phyloP scores from a whole-genome alignment of 2,329 filamentous ascomycete genomes.

The Ramularia collo-cygni region DNA sequence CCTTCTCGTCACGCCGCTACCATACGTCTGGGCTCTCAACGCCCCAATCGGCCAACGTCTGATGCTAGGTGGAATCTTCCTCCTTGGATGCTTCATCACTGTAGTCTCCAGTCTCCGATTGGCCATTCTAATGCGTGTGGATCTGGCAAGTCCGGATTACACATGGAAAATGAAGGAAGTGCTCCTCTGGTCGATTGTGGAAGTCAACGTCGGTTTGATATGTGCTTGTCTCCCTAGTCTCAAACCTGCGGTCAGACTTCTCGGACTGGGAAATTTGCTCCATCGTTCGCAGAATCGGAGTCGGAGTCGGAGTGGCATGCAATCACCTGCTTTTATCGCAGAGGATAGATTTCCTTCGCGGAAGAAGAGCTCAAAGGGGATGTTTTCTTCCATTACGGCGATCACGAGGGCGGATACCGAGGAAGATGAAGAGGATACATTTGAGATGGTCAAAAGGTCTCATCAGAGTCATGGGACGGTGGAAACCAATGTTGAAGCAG shows the following conservation, averaged over 20 bases:
- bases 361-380: too few relatives aligned
- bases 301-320: too few relatives aligned
- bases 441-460: too few relatives aligned
- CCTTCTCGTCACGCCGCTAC: conserved; percentile 11
- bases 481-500: conserved; percentile 7
- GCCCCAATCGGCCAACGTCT: conserved; percentile 8
- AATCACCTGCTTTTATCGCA: too few relatives aligned
- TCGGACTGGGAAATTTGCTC: too few relatives aligned
- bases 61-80: conserved; percentile 10
- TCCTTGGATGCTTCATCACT: conserved; percentile 13
- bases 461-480: background rate
- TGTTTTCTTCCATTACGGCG: too few relatives aligned
- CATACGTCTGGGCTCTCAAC: conserved; percentile 12
- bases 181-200: conserved; percentile 1
- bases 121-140: conserved; percentile 9
- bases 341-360: too few relatives aligned
- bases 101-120: conserved; percentile 11
- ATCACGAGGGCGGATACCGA: too few relatives aligned
- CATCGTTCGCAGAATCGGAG: too few relatives aligned
- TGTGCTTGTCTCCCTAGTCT: background rate
- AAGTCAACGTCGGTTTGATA: conserved; percentile 2
- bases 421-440: too few relatives aligned
- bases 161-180: conserved; percentile 12
- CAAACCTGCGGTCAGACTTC: too few relatives aligned
- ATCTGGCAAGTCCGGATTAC: conserved; percentile 5